Evolutionary conservation across 371 early-diverging fungal species (phyloP), one percentile per base, ranked within the genome.

Genomic region (Lichtheimia hyalospora): DNA sequence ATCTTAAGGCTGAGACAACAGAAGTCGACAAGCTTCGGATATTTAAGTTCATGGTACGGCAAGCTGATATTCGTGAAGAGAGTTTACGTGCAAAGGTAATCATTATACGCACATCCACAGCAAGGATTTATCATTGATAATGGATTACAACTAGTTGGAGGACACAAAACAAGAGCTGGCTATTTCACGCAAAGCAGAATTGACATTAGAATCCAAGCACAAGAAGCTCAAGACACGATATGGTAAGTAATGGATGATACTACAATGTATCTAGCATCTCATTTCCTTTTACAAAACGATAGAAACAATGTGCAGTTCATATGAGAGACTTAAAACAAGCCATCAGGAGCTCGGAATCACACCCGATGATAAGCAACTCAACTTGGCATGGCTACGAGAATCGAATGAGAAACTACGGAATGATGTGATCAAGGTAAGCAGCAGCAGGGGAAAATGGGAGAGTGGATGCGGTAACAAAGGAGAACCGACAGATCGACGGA

Each of bases 51-150:
- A 74, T 79, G 71, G 77, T 64, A 5, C 61, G 73, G 6, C 74
- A 79, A 62, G 72, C 80, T 12, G 80, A 79, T 51, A 61, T 68
- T 24, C 66, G 74, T 18, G 80, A 76, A 58, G 80, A 79, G 20
- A 61, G 63, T 16, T 44, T 76, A 24, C 59, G 67, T 23, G 52
- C 73, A 21, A 74, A 76, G 62, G 80, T 74, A 74, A 51, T 2
- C 13, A 13, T 7, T n/a, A 50, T n/a, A 21, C 40, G 18, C 7
- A 43, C 10, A 4, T 18, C 41, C 13, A 15, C 15, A 21, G 16
- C 16, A 40, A 20, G 15, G 23, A 4, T 2, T 18, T 16, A 49
- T 51, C 16, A 21, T 23, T 51, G n/a, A 41, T 57, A 41, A 42
- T 18, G 25, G 34, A 34, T 34, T 10, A 39, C 3, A n/a, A 5